phyloP scores from a whole-genome alignment of 1,139 yeast genomes.

The Williopsis jadinii region DNA sequence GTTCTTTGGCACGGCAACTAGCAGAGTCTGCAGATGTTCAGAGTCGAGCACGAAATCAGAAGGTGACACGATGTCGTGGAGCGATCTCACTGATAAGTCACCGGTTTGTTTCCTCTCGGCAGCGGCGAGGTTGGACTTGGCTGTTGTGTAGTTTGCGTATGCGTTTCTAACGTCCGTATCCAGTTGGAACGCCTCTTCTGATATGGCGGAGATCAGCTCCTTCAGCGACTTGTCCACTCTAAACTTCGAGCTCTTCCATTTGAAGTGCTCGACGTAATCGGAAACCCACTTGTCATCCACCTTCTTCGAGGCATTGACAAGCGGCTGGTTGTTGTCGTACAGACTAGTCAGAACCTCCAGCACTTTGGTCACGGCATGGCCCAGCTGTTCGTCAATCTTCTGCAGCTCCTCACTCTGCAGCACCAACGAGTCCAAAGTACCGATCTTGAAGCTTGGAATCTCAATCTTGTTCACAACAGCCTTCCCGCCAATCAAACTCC shows the following conservation, averaged over 20 bases:
- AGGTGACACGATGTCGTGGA: constrained; percentile 82
- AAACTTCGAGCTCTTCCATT: constrained; percentile 85
- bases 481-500: constrained; percentile 27
- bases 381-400: constrained; percentile 73
- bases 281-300: constrained; percentile 42
- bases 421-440: constrained; percentile 87
- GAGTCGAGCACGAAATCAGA: constrained; percentile 80
- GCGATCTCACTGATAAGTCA: constrained; percentile 81
- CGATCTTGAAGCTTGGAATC: constrained; percentile 89
- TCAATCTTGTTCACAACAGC: constrained; percentile 34
- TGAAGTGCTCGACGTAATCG: constrained; percentile 64
- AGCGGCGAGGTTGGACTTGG: constrained; percentile 76
- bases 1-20: constrained; percentile 79
- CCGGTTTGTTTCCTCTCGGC: constrained; percentile 93
- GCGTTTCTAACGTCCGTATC: constrained; percentile 77
- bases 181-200: constrained; percentile 72
- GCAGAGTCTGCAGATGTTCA: constrained; percentile 76
- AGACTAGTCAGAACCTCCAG: constrained; percentile 59
- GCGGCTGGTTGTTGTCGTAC: constrained; percentile 38
- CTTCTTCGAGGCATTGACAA: constrained; percentile 39
- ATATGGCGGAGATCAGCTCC: constrained; percentile 62
- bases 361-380: constrained; percentile 60
- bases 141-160: constrained; percentile 66
- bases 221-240: constrained; percentile 78
- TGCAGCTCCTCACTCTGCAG: constrained; percentile 84